Base-by-base conservation (phyloP, 1,139 yeast genomes). In the Williopsis jadinii region DNA sequence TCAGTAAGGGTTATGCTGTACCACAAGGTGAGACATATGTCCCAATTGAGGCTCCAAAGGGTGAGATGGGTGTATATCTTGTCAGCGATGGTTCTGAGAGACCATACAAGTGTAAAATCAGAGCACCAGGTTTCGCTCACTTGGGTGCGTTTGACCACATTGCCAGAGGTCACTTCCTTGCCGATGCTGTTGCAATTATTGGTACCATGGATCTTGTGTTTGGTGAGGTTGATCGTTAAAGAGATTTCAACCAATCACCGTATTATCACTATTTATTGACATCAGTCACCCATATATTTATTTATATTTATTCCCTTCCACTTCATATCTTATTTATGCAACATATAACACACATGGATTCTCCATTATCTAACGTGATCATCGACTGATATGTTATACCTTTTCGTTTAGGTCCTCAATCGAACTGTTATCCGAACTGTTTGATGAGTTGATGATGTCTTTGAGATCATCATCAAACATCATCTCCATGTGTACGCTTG, bases 131-230 rank as follows among this genome's bases (percentile, higher is more conserved):
- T 38, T 86, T 86, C 62, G 90, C 95, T 33, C 94, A 84, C 64
- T 72, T 86, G 62, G 94, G 84, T 54, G 95, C 92, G 27, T 84
- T 85, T 55, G 95, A 86, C 64, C 88, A 82, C 61, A 80, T 85
- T 55, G 71, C 92, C 32, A 80, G 94, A 66, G 90, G 92, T 60
- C 85, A 84, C 66, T 82, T 84, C 68, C 71, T 86, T 63, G 95
- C 95, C 44, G 95, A 86, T 67, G 94, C 95, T 30, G 95, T 86
- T 45, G 95, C 95, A 48, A 86, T 86, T 61, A 85, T 86, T 60
- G 95, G 95, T 71, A 86, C 95, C 48, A 85, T 86, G 95, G 95
- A 86, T 71, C 78, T 86, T 65, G 95, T 86, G 64, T 86, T 86
- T 63, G 95, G 95, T 59, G 95, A 86, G 67, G 95, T 86, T 54